Percentiles rank a stretch among this genome's conserved stretches.
Evolutionary conservation across 306 rosid species (phyloP).

Genomic region (Mimosa pudica): DNA sequence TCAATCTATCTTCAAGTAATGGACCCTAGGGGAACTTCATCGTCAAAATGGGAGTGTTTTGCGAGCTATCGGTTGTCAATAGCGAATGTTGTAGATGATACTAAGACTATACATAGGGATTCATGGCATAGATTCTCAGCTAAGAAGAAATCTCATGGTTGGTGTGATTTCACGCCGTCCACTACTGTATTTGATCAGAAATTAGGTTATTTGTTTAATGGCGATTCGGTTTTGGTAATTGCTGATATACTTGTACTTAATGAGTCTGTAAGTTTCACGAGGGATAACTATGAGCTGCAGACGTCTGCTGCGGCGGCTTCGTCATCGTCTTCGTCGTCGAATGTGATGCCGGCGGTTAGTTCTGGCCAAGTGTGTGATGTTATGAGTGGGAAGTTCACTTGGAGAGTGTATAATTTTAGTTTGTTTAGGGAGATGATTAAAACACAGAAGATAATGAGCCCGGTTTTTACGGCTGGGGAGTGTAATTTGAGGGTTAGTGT

Average conservation of each 20-base stretch:
- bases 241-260: constrained; percentile 87
- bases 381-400: constrained; percentile 94
- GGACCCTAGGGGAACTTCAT: constrained; percentile 98
- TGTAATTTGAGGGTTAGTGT: constrained; percentile 99
- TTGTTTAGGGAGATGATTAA: constrained; percentile 91
- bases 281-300: constrained; percentile 82
- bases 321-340: constrained; percentile 16
- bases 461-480: constrained; percentile 97
- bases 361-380: constrained; percentile 73
- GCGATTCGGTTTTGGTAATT: constrained; percentile 89
- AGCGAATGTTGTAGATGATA: constrained; percentile 73
- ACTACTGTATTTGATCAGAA: constrained; percentile 85
- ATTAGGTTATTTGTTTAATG: constrained; percentile 67
- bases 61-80: constrained; percentile 93
- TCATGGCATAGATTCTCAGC: constrained; percentile 97
- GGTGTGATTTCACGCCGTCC: constrained; percentile 98
- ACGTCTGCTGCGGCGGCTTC: constrained; percentile 50
- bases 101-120: constrained; percentile 91
- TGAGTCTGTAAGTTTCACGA: constrained; percentile 84
- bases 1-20: constrained; percentile 97
- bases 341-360: constrained; percentile 33
- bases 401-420: constrained; percentile 97
- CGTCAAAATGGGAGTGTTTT: constrained; percentile 99
- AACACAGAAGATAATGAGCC: constrained; percentile 98
- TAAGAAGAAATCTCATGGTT: constrained; percentile 98